Evolutionary conservation across 179 eudicot species (phyloP).

Genomic region (Monotropa hypopitys): DNA sequence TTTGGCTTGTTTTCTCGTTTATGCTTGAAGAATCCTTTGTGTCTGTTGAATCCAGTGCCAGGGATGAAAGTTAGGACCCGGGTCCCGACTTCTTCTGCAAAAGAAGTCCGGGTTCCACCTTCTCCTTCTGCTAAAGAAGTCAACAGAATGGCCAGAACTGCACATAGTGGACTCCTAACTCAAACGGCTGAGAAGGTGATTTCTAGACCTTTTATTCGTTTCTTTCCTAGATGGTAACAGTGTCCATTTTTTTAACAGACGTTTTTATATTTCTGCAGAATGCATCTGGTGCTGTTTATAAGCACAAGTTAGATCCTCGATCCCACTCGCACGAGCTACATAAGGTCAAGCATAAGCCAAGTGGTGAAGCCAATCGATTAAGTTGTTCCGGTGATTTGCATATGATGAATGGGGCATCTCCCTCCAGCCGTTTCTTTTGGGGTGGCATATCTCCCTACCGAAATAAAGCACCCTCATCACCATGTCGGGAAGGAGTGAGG

Average conservation of each 20-base stretch:
- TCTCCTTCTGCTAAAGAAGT: constrained; percentile 25
- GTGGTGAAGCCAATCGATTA: constrained; percentile 10
- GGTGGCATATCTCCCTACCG: constrained; percentile 48
- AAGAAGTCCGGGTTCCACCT: constrained; percentile 7
- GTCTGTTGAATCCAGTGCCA: constrained; percentile 64
- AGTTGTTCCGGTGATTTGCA: constrained; percentile 14
- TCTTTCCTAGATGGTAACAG: background rate
- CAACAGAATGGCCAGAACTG: constrained; percentile 37
- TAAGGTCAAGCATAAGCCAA: constrained; percentile 12
- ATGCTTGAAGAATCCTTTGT: constrained; percentile 64
- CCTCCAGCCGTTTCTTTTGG: constrained; percentile 38
- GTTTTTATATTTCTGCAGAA: constrained; percentile 18
- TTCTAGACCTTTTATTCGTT: background rate
- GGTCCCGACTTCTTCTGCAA: constrained; percentile 15
- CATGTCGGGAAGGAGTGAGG: constrained; percentile 42
- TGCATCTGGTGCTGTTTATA: constrained; percentile 12
- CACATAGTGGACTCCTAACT: constrained; percentile 47
- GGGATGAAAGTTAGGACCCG: constrained; percentile 40
- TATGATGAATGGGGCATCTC: constrained; percentile 38
- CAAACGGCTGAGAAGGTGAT: constrained; percentile 40
- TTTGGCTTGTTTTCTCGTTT: constrained; percentile 72
- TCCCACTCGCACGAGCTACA: constrained; percentile 23
- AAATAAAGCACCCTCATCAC: constrained; percentile 47
- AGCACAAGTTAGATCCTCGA: constrained; percentile 19
- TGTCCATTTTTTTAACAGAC: background rate